Evolutionary conservation across 1,139 yeast genomes (phyloP).

Genomic region (Chernovozyma sophiae-reginae): DNA sequence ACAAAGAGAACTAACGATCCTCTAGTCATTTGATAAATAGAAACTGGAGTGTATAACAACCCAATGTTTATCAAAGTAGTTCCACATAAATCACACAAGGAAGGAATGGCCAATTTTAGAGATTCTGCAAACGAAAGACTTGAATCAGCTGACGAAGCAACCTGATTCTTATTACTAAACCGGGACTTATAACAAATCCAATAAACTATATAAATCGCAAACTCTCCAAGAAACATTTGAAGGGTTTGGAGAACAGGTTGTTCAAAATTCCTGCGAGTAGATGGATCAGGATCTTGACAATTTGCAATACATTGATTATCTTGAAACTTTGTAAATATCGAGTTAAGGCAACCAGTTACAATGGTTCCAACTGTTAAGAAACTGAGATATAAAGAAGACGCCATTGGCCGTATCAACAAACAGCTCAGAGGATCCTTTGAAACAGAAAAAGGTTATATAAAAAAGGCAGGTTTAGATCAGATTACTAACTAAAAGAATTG

Average conservation of each 20-base stretch:
- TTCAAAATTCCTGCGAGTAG: slow-evolving; percentile 49
- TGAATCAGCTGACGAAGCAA: slow-evolving; percentile 5
- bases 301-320: slow-evolving; percentile 69
- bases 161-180: slow-evolving; percentile 5
- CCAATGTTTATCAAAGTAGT: slow-evolving; percentile 80
- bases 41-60: slow-evolving; percentile 71
- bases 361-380: slow-evolving; percentile 49
- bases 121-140: slow-evolving; percentile 19
- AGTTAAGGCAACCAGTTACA: slow-evolving; percentile 69
- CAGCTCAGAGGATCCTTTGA: too few relatives aligned
- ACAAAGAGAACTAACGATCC: slow-evolving; percentile 78
- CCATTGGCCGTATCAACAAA: too few relatives aligned
- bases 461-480: too few relatives aligned
- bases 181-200: slow-evolving; percentile 22
- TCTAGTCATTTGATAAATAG: slow-evolving; percentile 80
- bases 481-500: too few relatives aligned
- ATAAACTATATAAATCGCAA: slow-evolving; percentile 48
- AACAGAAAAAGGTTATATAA: too few relatives aligned
- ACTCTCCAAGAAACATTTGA: slow-evolving; percentile 80
- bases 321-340: slow-evolving; percentile 71
- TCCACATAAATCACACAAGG: slow-evolving; percentile 67
- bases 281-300: slow-evolving; percentile 43
- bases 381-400: slow-evolving; percentile 10
- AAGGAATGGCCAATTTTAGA: slow-evolving; percentile 50
- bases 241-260: slow-evolving; percentile 79